phyloP scores from a whole-genome alignment of 106 monocot genomes.

The Apostasia shenzhenica region DNA sequence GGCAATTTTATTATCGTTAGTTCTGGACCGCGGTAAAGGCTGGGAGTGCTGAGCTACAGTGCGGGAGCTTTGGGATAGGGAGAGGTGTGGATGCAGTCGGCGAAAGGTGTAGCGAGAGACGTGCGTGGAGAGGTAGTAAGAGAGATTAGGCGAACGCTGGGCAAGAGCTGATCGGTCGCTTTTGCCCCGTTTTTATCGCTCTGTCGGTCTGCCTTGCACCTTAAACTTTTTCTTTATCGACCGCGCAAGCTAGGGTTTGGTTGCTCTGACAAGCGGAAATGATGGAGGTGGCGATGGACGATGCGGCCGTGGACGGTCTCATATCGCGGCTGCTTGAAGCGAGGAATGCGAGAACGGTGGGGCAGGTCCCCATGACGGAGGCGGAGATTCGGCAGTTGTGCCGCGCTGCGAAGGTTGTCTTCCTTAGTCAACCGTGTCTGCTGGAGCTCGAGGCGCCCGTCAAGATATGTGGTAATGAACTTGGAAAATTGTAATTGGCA shows the following conservation, averaged over 20 bases:
- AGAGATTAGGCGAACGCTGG: too few species aligned
- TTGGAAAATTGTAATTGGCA: neutral
- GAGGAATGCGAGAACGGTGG: conserved; percentile 19
- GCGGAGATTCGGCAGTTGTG: conserved; percentile 41
- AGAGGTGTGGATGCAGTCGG: too few species aligned
- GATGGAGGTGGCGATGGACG: conserved; percentile 20
- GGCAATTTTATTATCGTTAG: too few species aligned
- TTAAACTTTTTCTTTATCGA: neutral
- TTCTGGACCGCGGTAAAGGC: too few species aligned
- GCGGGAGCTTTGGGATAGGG: too few species aligned
- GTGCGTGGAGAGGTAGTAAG: too few species aligned
- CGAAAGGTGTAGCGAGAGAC: too few species aligned
- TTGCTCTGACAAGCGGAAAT: conserved; percentile 19
- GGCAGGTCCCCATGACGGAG: conserved; percentile 28
- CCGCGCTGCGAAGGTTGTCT: conserved; percentile 21
- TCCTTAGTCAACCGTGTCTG: conserved; percentile 31
- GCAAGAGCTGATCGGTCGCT: too few species aligned
- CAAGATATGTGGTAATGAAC: conserved; percentile 25
- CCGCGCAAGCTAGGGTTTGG: neutral
- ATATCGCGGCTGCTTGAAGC: conserved; percentile 24
- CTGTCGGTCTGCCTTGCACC: too few species aligned
- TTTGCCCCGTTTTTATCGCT: too few species aligned
- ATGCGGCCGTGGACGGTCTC: conserved; percentile 23
- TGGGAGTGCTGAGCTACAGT: too few species aligned
- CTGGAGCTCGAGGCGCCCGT: conserved; percentile 44